phyloP scores from a whole-genome alignment of 208 protist species.

The Leptomonas seymouri region DNA sequence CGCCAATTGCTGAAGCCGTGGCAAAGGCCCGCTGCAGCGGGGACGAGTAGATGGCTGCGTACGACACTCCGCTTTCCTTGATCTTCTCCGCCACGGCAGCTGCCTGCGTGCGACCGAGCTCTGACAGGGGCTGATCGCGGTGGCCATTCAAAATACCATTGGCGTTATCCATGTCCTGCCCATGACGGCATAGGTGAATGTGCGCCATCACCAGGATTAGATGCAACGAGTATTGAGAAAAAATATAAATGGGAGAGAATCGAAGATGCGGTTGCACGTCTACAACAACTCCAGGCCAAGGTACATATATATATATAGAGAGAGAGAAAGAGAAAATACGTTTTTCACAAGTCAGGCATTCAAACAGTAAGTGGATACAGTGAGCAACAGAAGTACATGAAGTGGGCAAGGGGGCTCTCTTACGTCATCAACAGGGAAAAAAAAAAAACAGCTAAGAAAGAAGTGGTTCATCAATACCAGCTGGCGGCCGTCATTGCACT shows the following conservation, averaged over 20 bases:
- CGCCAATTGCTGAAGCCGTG: constrained; percentile 69
- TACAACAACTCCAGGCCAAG: no score
- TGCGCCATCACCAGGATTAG: constrained; percentile 40
- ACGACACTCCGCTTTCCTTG: constrained; percentile 36
- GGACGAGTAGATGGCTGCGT: constrained; percentile 74
- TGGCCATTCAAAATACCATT: constrained; percentile 86
- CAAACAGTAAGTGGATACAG: no score
- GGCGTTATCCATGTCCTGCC: constrained; percentile 90
- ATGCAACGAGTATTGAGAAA: no score
- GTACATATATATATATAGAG: no score
- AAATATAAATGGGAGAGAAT: no score
- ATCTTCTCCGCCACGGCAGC: constrained; percentile 56
- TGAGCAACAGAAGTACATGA: no score
- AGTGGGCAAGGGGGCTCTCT: no score
- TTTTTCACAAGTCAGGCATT: no score
- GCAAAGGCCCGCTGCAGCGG: constrained; percentile 73
- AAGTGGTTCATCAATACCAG: no score
- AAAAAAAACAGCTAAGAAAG: constrained; percentile 11
- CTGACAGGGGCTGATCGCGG: constrained; percentile 77
- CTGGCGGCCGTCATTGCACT: no score
- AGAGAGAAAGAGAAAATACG: no score
- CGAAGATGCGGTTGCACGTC: no score
- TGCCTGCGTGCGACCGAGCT: constrained; percentile 73
- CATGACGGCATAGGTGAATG: constrained; percentile 84
- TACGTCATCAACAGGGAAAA: neutral